These are phyloP conservation scores for Mentha longifolia DNA, from an alignment of 257 asterid species.

Conservation along the genomic window DNA sequence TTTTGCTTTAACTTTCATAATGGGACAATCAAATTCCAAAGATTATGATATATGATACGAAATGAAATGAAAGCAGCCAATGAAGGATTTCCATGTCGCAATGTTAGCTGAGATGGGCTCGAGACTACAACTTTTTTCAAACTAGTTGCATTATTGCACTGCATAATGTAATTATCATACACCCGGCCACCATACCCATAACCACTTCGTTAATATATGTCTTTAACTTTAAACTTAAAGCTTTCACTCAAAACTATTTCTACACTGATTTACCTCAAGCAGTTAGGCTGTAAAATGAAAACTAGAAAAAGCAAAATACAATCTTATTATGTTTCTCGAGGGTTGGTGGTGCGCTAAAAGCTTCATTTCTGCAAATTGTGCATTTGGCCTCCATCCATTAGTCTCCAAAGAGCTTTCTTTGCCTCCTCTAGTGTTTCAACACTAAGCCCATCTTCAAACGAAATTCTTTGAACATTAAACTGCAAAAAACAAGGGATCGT, in stretches of 20 bases:
- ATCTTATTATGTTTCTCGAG: slow-evolving; percentile 18
- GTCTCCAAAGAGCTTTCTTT: slow-evolving; percentile 73
- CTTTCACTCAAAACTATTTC: slow-evolving; percentile 3
- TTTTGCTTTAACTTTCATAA: neutral
- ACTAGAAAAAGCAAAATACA: neutral
- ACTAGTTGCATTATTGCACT: slow-evolving; percentile 13
- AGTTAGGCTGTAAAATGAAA: neutral
- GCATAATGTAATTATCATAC: neutral
- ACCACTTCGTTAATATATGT: too few relatives aligned
- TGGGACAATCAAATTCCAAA: neutral
- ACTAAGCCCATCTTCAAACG: slow-evolving; percentile 70
- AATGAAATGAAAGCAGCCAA: slow-evolving; percentile 25
- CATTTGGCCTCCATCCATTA: slow-evolving; percentile 61
- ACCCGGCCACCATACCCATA: neutral
- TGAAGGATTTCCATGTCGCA: slow-evolving; percentile 2
- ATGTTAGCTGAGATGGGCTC: neutral
- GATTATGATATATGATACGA: neutral
- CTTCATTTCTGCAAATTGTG: slow-evolving; percentile 56
- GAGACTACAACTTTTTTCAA: too few relatives aligned
- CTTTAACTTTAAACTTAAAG: neutral
- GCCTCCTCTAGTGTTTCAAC: slow-evolving; percentile 91
- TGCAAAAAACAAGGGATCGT: slow-evolving; percentile 31
- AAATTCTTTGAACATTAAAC: slow-evolving; percentile 80
- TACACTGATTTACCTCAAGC: slow-evolving; percentile 4
- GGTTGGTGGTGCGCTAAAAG: neutral